These are phyloP conservation scores for Clathrus columnatus DNA, from an alignment of 768 basidiomycete species.

Conservation along the genomic window DNA sequence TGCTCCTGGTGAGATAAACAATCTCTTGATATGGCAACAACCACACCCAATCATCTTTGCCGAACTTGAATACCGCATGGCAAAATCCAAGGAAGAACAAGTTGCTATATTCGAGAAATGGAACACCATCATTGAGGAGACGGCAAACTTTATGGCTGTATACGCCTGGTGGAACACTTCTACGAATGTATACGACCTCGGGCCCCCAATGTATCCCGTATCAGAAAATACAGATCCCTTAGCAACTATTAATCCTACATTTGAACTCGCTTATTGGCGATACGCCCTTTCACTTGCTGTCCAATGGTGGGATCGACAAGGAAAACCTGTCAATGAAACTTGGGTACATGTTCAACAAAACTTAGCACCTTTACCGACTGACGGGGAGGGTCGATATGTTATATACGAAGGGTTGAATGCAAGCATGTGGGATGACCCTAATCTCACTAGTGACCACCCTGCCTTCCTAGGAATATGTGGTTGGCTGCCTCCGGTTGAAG, in stretches of 20 bases:
- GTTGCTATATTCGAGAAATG: slow-evolving; percentile 38
- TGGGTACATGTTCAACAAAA: slow-evolving; percentile 39
- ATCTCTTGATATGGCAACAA: slow-evolving; percentile 56
- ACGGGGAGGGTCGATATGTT: slow-evolving; percentile 37
- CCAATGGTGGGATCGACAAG: slow-evolving; percentile 38
- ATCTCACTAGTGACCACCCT: slow-evolving; percentile 49
- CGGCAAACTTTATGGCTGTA: slow-evolving; percentile 52
- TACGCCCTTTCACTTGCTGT: slow-evolving; percentile 41
- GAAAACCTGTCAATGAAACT: slow-evolving; percentile 29
- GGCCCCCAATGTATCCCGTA: slow-evolving; percentile 50
- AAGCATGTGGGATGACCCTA: slow-evolving; percentile 43
- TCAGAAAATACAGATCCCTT: slow-evolving; percentile 50
- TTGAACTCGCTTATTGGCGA: slow-evolving; percentile 53
- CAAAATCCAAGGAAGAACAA: slow-evolving; percentile 20
- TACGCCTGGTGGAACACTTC: slow-evolving; percentile 45
- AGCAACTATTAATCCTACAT: slow-evolving; percentile 45
- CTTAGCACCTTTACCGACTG: slow-evolving; percentile 43
- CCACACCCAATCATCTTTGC: slow-evolving; percentile 53
- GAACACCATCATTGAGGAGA: slow-evolving; percentile 40
- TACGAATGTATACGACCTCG: slow-evolving; percentile 43
- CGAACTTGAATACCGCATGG: slow-evolving; percentile 44
- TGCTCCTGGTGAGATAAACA: slow-evolving; percentile 52
- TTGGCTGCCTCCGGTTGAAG: slow-evolving; percentile 45
- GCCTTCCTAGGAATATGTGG: slow-evolving; percentile 47
- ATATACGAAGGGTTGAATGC: slow-evolving; percentile 48